Conservation (phyloP, 2,329 filamentous ascomycete species). For the Aspergillus floridensis region DNA sequence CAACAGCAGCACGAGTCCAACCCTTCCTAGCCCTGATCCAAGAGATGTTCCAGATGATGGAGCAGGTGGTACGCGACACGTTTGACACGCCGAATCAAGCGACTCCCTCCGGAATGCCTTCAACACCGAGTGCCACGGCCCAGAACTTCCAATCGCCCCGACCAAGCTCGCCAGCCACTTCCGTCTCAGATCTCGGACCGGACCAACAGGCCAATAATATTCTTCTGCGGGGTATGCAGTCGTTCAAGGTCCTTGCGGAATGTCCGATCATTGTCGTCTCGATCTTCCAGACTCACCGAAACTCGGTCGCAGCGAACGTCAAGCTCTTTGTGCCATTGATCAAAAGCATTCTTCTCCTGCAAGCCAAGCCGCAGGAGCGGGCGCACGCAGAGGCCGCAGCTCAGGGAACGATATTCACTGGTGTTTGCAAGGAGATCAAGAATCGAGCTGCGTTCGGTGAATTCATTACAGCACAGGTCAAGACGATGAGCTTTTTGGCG, state of each 20-base stretch:
- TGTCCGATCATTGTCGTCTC: conserved; percentile 99
- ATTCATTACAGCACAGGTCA: conserved; percentile 96
- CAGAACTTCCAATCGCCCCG: conserved; percentile 81
- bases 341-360: conserved; percentile 80
- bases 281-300: conserved; percentile 89
- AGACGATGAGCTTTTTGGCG: conserved; percentile 98
- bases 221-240: conserved; percentile 90
- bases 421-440: conserved; percentile 89
- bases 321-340: conserved; percentile 91
- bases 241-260: conserved; percentile 96
- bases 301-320: conserved; percentile 77
- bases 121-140: conserved; percentile 51
- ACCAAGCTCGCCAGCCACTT: conserved; percentile 83
- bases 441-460: conserved; percentile 94
- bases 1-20: conserved; percentile 77
- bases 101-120: conserved; percentile 50
- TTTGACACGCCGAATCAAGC: conserved; percentile 72
- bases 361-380: conserved; percentile 89
- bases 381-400: conserved; percentile 82
- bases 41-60: conserved; percentile 94
- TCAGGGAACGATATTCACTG: conserved; percentile 80
- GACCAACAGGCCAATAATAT: conserved; percentile 81
- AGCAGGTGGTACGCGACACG: conserved; percentile 89
- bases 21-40: conserved; percentile 87
- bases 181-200: conserved; percentile 72